Percentiles rank a stretch among this genome's conserved stretches.
Conservation (phyloP, 1,139 yeast genomes). For the Taphrina pruni region DNA sequence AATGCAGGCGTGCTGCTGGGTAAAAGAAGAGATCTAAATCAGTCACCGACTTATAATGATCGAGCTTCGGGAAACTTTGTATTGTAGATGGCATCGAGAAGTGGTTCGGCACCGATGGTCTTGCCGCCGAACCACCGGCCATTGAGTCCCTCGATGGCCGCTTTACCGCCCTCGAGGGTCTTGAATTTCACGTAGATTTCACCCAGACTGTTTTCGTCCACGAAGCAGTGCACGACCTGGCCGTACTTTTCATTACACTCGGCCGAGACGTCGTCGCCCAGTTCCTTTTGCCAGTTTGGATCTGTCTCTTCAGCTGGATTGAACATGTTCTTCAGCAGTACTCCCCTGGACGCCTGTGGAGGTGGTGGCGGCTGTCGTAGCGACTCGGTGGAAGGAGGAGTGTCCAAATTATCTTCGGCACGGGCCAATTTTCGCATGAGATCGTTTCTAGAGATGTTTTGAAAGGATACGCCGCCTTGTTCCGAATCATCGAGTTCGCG, state of each 20-base stretch:
- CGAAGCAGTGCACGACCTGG: slow-evolving; percentile 51
- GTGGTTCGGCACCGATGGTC: slow-evolving; percentile 50
- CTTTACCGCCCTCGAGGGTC: slow-evolving; percentile 49
- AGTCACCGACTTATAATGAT: slow-evolving; percentile 20
- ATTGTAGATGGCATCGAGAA: slow-evolving; percentile 52
- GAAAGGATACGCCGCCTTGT: slow-evolving; percentile 48
- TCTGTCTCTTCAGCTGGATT: slow-evolving; percentile 53
- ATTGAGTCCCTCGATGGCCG: slow-evolving; percentile 52
- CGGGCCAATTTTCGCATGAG: slow-evolving; percentile 52
- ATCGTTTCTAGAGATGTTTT: slow-evolving; percentile 49
- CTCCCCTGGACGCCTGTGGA: slow-evolving; percentile 50
- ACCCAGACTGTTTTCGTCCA: slow-evolving; percentile 51
- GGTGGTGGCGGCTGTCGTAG: slow-evolving; percentile 20
- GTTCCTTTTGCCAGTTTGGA: slow-evolving; percentile 52
- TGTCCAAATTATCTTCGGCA: slow-evolving; percentile 49
- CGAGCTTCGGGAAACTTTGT: slow-evolving; percentile 44
- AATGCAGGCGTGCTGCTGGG: background rate
- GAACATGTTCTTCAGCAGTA: slow-evolving; percentile 53
- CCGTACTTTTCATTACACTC: slow-evolving; percentile 55
- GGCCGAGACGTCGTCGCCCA: slow-evolving; percentile 53
- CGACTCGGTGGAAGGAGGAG: slow-evolving; percentile 20
- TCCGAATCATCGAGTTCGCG: slow-evolving; percentile 49
- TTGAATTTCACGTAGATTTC: slow-evolving; percentile 53
- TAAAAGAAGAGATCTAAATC: background rate
- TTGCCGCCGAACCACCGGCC: slow-evolving; percentile 54